Evolutionary conservation across 2,329 filamentous ascomycete genomes (phyloP).

Genomic region (Didymella pinodella): DNA sequence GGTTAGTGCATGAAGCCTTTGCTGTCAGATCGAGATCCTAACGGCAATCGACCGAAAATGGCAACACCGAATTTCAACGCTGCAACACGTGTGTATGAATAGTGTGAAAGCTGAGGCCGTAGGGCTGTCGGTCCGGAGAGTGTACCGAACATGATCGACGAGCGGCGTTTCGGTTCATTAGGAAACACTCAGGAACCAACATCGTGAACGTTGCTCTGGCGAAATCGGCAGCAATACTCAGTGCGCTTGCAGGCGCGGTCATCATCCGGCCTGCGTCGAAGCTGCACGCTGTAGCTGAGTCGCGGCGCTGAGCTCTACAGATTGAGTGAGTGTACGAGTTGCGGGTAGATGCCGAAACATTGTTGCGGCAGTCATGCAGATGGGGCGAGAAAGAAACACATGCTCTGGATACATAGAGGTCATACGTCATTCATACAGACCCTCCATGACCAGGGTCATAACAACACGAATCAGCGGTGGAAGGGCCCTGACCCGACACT

Average conservation of each 20-base stretch:
- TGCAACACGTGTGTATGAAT: neutral
- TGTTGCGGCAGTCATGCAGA: neutral
- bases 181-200: slow-evolving; percentile 1
- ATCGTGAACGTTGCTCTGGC: slow-evolving; percentile 1
- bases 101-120: neutral
- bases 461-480: slow-evolving; percentile 1
- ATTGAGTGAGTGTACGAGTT: neutral
- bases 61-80: slow-evolving; percentile 5
- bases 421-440: slow-evolving; percentile 3
- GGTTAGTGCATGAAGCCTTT: slow-evolving; percentile 17
- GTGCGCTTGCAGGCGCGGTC: neutral
- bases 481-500: slow-evolving; percentile 1
- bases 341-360: neutral
- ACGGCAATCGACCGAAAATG: slow-evolving; percentile 7
- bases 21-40: slow-evolving; percentile 19
- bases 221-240: slow-evolving; percentile 1
- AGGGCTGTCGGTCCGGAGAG: slow-evolving; percentile 6
- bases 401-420: neutral
- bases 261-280: slow-evolving; percentile 3
- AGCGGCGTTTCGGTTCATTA: neutral
- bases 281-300: slow-evolving; percentile 1
- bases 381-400: neutral
- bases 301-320: neutral
- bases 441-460: neutral
- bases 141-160: slow-evolving; percentile 12